A percentile compares a stretch with the other conserved stretches of the same genome.
Evolutionary conservation across 208 protist genomes (phyloP).

Genomic region (Acanthamoeba sp.): DNA sequence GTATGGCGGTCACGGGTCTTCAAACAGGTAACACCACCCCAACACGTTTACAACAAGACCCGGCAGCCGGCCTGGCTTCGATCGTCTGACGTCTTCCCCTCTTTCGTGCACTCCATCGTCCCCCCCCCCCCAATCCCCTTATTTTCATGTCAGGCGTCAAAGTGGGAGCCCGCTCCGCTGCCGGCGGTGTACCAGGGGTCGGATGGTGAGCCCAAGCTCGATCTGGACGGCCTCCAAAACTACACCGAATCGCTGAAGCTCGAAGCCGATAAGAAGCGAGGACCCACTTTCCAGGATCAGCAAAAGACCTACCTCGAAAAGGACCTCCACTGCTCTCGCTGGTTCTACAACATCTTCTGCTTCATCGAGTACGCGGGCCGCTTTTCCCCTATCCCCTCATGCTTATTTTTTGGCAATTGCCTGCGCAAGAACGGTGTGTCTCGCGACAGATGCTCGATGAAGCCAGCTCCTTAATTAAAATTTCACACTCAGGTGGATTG

Average conservation of each 20-base stretch:
- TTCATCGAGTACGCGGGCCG: constrained; percentile 20
- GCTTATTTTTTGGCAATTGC: too few species aligned
- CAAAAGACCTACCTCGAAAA: not conserved
- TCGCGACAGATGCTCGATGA: too few species aligned
- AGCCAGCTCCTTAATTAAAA: too few species aligned
- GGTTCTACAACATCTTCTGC: constrained; percentile 68
- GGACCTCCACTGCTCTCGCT: constrained; percentile 61
- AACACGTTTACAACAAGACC: not conserved
- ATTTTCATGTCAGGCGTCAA: not conserved
- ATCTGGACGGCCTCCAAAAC: constrained; percentile 5
- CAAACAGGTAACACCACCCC: not conserved
- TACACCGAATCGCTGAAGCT: not conserved
- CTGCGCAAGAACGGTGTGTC: too few species aligned
- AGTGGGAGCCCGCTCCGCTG: constrained; percentile 6
- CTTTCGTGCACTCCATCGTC: too few species aligned
- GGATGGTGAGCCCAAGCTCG: not conserved
- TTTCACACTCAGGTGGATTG: constrained; percentile 52
- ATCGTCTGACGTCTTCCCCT: too few species aligned
- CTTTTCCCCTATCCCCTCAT: not conserved
- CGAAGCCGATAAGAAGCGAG: not conserved
- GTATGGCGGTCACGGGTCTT: constrained; percentile 17
- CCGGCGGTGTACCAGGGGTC: not conserved
- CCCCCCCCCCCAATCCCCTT: not conserved
- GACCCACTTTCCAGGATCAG: constrained; percentile 2
- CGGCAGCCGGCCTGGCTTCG: not conserved